Conservation (phyloP, 768 basidiomycete species). For the Rhizopogon roseolus region DNA sequence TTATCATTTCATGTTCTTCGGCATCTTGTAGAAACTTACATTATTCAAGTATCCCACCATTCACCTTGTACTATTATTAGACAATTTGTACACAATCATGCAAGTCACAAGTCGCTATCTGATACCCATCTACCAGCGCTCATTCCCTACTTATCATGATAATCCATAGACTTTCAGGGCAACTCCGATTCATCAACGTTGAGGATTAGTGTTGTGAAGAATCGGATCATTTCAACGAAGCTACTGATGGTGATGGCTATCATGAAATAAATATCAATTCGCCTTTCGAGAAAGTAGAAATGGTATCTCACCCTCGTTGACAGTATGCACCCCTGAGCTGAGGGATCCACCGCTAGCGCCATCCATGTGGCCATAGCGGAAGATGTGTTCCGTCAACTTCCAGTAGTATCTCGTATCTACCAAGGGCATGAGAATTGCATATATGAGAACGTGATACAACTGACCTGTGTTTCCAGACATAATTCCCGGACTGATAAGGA, state of each 20-base stretch:
- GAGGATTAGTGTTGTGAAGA: constrained; percentile 62
- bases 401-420: constrained; percentile 43
- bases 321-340: constrained; percentile 53
- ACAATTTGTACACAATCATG: no score
- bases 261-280: background rate
- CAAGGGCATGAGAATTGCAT: background rate
- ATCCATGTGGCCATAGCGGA: constrained; percentile 53
- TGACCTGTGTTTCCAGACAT: constrained; percentile 53
- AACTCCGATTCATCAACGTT: constrained; percentile 56
- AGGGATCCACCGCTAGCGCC: constrained; percentile 24
- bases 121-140: background rate
- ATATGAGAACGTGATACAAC: constrained; percentile 3
- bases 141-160: no score
- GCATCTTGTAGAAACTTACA: no score
- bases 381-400: constrained; percentile 51
- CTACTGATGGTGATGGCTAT: constrained; percentile 46
- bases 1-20: no score
- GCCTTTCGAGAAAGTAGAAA: background rate
- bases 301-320: constrained; percentile 57
- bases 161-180: background rate
- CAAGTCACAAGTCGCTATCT: background rate
- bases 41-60: no score
- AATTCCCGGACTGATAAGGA: constrained; percentile 47
- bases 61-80: no score
- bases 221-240: constrained; percentile 62